phyloP scores from a whole-genome alignment of 2,329 filamentous ascomycete species.

The Rhytidhysteron rufulum region DNA sequence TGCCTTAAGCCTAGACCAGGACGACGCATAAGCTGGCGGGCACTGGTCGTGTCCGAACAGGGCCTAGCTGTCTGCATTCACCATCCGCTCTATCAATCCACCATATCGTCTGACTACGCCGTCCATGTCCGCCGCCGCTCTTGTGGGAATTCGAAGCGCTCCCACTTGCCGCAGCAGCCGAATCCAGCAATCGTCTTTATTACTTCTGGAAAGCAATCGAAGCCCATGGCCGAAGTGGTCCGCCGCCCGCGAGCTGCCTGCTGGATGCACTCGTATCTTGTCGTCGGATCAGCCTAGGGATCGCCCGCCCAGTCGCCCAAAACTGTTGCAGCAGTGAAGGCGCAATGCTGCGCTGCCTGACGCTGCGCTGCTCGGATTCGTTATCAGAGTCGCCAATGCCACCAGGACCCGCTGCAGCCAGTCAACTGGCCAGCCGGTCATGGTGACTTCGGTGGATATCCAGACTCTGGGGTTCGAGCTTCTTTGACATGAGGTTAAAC shows the following conservation, averaged over 20 bases:
- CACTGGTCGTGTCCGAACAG: neutral
- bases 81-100: slow-evolving; percentile 20
- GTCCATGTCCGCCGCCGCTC: slow-evolving; percentile 5
- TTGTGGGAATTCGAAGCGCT: slow-evolving; percentile 7
- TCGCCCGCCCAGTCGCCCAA: slow-evolving; percentile 16
- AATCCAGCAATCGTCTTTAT: slow-evolving; percentile 25
- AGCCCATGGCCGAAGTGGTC: slow-evolving; percentile 4
- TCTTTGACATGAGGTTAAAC: slow-evolving; percentile 18
- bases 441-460: slow-evolving; percentile 6
- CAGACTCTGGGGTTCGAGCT: slow-evolving; percentile 6
- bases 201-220: slow-evolving; percentile 21
- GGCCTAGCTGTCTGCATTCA: slow-evolving; percentile 24
- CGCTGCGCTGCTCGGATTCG: neutral
- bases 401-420: slow-evolving; percentile 1
- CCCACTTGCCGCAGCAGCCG: slow-evolving; percentile 34
- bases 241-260: slow-evolving; percentile 5
- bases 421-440: slow-evolving; percentile 3
- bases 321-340: slow-evolving; percentile 15
- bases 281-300: slow-evolving; percentile 14
- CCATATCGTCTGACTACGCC: slow-evolving; percentile 32
- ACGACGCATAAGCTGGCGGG: slow-evolving; percentile 1
- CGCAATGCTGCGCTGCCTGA: slow-evolving; percentile 11
- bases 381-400: slow-evolving; percentile 2
- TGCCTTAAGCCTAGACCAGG: slow-evolving; percentile 8
- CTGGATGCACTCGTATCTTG: slow-evolving; percentile 19